These are phyloP conservation scores for Saccharomycopsis fodiens DNA, from an alignment of 805 yeast species.

Conservation along the genomic window DNA sequence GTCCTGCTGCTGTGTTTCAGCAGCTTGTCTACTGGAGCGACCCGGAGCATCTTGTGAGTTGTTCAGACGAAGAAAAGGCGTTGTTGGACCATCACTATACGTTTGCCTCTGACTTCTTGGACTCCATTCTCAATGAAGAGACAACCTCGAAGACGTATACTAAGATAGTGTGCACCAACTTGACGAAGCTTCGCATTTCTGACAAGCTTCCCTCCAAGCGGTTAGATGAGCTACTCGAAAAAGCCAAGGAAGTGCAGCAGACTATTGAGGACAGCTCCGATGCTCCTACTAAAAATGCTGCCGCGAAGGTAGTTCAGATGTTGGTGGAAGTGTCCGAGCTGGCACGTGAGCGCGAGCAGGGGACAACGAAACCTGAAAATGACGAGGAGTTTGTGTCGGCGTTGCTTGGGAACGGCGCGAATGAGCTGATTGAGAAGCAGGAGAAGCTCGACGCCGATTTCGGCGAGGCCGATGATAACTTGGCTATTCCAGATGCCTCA, in stretches of 20 bases:
- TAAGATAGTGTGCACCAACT: conserved; percentile 38
- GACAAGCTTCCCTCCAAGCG: conserved; percentile 24
- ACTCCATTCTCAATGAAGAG: conserved; percentile 34
- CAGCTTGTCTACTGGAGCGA: conserved; percentile 83
- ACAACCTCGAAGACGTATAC: conserved; percentile 43
- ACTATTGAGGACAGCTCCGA: conserved; percentile 21
- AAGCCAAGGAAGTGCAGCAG: conserved; percentile 12
- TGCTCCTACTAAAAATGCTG: conserved; percentile 24
- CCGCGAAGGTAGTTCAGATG: conserved; percentile 24
- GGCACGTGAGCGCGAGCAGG: conserved; percentile 21
- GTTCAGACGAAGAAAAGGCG: conserved; percentile 33
- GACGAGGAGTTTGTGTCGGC: conserved; percentile 17
- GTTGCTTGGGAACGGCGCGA: neutral
- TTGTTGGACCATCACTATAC: conserved; percentile 47
- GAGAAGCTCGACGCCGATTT: conserved; percentile 11
- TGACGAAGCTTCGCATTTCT: conserved; percentile 43
- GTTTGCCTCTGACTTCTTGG: conserved; percentile 48
- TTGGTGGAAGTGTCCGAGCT: conserved; percentile 24
- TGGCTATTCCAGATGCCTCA: conserved; percentile 16
- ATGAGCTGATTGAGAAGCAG: conserved; percentile 8
- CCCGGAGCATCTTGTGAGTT: conserved; percentile 55
- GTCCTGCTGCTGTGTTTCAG: conserved; percentile 51
- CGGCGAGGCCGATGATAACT: conserved; percentile 17
- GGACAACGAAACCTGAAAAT: conserved; percentile 17
- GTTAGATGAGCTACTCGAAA: conserved; percentile 10